These are phyloP conservation scores for Trichaptum fuscoviolaceum DNA, from an alignment of 768 basidiomycete genomes.

Conservation along the genomic window DNA sequence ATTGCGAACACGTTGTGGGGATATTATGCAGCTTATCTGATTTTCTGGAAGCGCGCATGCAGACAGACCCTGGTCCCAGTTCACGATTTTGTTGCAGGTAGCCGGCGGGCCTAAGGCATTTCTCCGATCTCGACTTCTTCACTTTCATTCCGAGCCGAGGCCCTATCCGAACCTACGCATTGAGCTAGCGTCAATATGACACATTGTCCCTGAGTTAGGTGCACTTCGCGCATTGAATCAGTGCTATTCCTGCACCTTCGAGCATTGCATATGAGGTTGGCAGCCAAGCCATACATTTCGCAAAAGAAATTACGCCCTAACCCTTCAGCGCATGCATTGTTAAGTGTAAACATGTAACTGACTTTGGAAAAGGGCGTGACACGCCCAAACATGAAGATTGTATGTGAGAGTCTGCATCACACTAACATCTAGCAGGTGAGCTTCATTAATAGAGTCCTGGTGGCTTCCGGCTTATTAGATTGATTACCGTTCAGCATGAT, in stretches of 20 bases:
- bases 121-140: background rate
- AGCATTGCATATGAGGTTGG: background rate
- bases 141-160: background rate
- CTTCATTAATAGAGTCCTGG: background rate
- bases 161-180: background rate
- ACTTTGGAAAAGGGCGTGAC: background rate
- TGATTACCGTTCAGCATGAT: too few relatives aligned
- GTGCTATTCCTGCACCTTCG: background rate
- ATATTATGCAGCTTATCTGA: background rate
- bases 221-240: background rate
- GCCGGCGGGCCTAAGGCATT: background rate
- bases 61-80: background rate
- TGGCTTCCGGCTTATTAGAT: background rate
- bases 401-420: background rate
- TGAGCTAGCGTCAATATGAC: background rate
- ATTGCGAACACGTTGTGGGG: conserved; percentile 1
- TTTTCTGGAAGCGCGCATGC: conserved; percentile 1
- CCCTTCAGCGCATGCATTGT: background rate
- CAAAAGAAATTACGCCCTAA: background rate
- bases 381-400: background rate
- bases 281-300: background rate
- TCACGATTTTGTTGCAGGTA: background rate
- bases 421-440: background rate
- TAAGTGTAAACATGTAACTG: background rate
- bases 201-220: background rate